Conservation (phyloP, 1,139 yeast genomes). For the Debaryomyces sp. region DNA sequence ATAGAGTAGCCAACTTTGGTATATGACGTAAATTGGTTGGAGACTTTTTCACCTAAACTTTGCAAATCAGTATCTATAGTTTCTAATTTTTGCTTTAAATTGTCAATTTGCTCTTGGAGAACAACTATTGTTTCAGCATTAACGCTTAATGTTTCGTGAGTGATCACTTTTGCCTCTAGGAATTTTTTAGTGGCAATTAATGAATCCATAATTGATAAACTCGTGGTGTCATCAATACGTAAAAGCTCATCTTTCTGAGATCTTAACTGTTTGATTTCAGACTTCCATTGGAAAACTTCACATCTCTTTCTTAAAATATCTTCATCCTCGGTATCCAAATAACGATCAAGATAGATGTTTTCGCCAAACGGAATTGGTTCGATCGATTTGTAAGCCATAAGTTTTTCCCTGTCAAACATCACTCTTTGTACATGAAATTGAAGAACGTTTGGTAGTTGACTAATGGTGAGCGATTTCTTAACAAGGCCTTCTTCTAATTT, state of each 20-base stretch:
- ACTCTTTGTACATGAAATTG: slow-evolving; percentile 95
- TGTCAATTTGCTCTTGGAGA: slow-evolving; percentile 32
- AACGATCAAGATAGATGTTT: slow-evolving; percentile 81
- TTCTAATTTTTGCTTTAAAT: slow-evolving; percentile 21
- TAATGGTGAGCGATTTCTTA: slow-evolving; percentile 71
- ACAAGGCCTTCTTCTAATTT: slow-evolving; percentile 73
- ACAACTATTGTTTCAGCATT: slow-evolving; percentile 39
- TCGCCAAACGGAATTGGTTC: slow-evolving; percentile 84
- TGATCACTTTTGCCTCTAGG: slow-evolving; percentile 37
- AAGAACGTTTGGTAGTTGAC: slow-evolving; percentile 73
- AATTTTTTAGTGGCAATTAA: slow-evolving; percentile 59
- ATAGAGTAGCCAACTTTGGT: slow-evolving; percentile 72
- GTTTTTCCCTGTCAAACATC: slow-evolving; percentile 74
- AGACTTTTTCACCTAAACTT: slow-evolving; percentile 49
- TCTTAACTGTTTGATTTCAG: slow-evolving; percentile 49
- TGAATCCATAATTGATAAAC: slow-evolving; percentile 51
- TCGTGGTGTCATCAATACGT: slow-evolving; percentile 47
- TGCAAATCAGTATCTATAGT: slow-evolving; percentile 43
- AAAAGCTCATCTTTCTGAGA: slow-evolving; percentile 44
- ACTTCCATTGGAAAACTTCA: slow-evolving; percentile 68
- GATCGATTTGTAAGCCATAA: slow-evolving; percentile 78
- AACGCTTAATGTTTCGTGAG: slow-evolving; percentile 27
- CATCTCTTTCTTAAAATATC: slow-evolving; percentile 54
- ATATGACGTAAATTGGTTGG: slow-evolving; percentile 62
- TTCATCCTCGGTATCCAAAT: slow-evolving; percentile 70